Evolutionary conservation across 2,329 filamentous ascomycete genomes (phyloP).

Genomic region (Colletotrichum kahawae): DNA sequence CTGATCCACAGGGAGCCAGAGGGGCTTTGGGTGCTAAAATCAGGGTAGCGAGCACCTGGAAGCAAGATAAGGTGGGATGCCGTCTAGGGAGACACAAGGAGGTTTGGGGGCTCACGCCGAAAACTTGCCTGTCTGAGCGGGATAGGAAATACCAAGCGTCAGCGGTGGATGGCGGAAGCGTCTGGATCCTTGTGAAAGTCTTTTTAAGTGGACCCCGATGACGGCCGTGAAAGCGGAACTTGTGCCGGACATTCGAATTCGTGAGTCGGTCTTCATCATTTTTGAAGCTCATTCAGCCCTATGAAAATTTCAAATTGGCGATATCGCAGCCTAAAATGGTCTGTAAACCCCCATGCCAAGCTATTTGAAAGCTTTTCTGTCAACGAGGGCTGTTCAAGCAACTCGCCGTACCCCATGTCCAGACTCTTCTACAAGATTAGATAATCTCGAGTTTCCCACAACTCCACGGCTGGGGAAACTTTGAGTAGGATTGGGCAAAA

Average conservation of each 20-base stretch:
- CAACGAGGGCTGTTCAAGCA: not conserved
- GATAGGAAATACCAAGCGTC: not conserved
- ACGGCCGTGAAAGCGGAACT: not conserved
- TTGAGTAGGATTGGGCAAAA: conserved; percentile 1
- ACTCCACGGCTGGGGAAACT: not conserved
- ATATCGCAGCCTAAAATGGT: not conserved
- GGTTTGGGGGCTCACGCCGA: not conserved
- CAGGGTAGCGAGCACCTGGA: not conserved
- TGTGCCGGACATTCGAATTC: not conserved
- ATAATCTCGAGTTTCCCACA: not conserved
- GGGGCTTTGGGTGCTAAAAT: not conserved
- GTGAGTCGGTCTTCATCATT: not conserved
- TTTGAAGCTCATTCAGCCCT: not conserved
- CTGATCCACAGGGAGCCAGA: not conserved
- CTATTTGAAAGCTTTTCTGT: not conserved
- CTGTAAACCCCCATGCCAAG: not conserved
- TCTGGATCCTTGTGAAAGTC: conserved; percentile 7
- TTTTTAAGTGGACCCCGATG: not conserved
- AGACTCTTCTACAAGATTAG: not conserved
- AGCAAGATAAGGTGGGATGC: not conserved
- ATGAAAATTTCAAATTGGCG: not conserved
- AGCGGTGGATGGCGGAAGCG: not conserved
- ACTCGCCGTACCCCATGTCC: not conserved
- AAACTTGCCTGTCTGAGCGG: not conserved
- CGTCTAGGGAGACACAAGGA: not conserved